Evolutionary conservation across 2,329 filamentous ascomycete species (phyloP).

Genomic region (Fonsecaea pedrosoi): DNA sequence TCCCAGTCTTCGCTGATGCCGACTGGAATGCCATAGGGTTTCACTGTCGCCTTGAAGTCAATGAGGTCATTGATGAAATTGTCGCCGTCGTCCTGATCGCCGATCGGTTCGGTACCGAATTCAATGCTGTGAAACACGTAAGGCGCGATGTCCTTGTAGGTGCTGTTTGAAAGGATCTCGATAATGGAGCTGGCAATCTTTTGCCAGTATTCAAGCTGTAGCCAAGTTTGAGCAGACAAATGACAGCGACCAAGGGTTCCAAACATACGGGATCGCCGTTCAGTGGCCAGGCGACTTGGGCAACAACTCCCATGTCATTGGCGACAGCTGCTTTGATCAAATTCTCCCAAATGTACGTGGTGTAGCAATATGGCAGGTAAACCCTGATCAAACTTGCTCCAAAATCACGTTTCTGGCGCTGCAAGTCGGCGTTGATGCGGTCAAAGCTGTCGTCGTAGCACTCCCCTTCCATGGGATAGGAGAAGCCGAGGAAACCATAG

Average conservation of each 20-base stretch:
- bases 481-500: constrained; percentile 22
- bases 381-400: constrained; percentile 21
- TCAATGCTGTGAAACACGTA: constrained; percentile 24
- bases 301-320: constrained; percentile 22
- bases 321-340: constrained; percentile 21
- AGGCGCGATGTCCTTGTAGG: constrained; percentile 15
- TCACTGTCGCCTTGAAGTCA: constrained; percentile 16
- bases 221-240: background rate
- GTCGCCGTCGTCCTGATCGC: constrained; percentile 19
- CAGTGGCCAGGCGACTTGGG: constrained; percentile 22
- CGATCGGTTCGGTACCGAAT: constrained; percentile 21
- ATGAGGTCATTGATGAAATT: constrained; percentile 22
- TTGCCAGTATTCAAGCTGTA: constrained; percentile 21
- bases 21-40: constrained; percentile 19
- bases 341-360: constrained; percentile 25
- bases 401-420: constrained; percentile 21
- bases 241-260: too few relatives aligned
- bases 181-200: constrained; percentile 21
- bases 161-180: constrained; percentile 19
- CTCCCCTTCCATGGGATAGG: constrained; percentile 25
- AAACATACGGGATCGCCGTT: constrained; percentile 21
- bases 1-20: constrained; percentile 26
- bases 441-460: constrained; percentile 25
- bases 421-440: constrained; percentile 24
- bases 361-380: constrained; percentile 24